These are phyloP conservation scores for Asterochloris sp. DNA, from an alignment of 139 green algal species.

Conservation along the genomic window DNA sequence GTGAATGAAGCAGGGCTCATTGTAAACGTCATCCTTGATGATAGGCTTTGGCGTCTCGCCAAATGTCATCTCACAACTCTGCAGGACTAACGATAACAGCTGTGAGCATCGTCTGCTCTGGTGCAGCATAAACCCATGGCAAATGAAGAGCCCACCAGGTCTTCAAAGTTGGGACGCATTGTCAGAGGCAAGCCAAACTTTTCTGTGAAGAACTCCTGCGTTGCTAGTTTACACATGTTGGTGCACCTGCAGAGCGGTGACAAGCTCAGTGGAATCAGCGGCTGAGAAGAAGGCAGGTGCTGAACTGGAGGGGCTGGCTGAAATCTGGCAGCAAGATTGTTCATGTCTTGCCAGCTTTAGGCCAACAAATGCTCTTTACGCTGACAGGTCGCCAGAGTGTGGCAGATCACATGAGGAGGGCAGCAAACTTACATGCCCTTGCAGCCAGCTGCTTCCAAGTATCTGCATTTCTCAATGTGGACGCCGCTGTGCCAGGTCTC, in stretches of 20 bases:
- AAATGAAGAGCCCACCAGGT: conserved; percentile 14
- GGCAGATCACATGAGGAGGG: background rate
- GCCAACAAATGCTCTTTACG: background rate
- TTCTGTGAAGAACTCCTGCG: conserved; percentile 56
- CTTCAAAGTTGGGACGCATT: conserved; percentile 66
- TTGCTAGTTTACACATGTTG: conserved; percentile 35
- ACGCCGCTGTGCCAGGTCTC: conserved; percentile 41
- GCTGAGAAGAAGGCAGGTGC: background rate
- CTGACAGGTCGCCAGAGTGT: background rate
- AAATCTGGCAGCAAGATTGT: too few relatives aligned
- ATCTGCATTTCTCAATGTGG: conserved; percentile 63
- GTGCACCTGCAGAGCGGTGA: conserved; percentile 6
- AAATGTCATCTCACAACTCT: conserved; percentile 54
- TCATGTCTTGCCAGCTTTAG: too few relatives aligned
- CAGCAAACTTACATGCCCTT: conserved; percentile 31
- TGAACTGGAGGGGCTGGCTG: too few relatives aligned
- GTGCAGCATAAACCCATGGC: background rate
- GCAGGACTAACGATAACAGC: background rate
- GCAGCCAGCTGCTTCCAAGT: conserved; percentile 53
- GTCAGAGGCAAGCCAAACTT: conserved; percentile 58
- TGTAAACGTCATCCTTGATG: conserved; percentile 47
- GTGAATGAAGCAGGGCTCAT: conserved; percentile 38
- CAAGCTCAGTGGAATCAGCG: background rate
- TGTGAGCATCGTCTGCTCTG: background rate
- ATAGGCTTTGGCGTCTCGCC: conserved; percentile 42